These are phyloP conservation scores for Musa itinerans DNA, from an alignment of 176 grass and related monocot genomes.

Conservation along the genomic window DNA sequence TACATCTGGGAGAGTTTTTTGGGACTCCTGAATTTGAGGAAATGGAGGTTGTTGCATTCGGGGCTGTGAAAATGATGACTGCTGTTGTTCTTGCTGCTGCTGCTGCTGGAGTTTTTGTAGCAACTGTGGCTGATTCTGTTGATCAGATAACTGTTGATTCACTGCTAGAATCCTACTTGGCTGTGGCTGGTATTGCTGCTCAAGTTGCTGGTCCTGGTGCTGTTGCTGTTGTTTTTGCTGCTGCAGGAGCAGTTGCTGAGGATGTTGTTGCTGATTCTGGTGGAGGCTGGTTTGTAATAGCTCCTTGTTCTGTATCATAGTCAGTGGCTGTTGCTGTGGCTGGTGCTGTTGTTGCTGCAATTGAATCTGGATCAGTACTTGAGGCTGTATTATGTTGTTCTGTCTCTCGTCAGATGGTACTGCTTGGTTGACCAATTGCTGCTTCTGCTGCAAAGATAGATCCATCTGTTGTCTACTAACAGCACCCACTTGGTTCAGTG, in stretches of 20 bases:
- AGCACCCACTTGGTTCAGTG: slow-evolving; percentile 37
- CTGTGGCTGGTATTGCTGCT: slow-evolving; percentile 14
- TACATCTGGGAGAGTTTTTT: slow-evolving; percentile 57
- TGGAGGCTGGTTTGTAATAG: not conserved
- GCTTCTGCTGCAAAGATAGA: slow-evolving; percentile 31
- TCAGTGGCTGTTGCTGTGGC: too few relatives aligned
- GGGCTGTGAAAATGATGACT: slow-evolving; percentile 33
- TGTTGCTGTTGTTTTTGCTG: not conserved
- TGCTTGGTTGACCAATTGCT: slow-evolving; percentile 30
- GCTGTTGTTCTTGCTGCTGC: slow-evolving; percentile 18
- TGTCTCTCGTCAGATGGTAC: slow-evolving; percentile 28
- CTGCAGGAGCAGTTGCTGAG: not conserved
- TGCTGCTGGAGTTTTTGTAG: slow-evolving; percentile 72
- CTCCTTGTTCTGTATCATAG: not conserved
- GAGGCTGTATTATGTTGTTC: slow-evolving; percentile 30
- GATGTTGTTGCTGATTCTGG: not conserved
- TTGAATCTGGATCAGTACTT: slow-evolving; percentile 28
- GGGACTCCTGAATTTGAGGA: slow-evolving; percentile 56
- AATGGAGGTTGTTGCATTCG: slow-evolving; percentile 33
- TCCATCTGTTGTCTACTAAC: slow-evolving; percentile 30
- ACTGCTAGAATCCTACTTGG: not conserved
- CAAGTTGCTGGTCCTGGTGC: slow-evolving; percentile 41
- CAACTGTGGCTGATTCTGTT: slow-evolving; percentile 61
- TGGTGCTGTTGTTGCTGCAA: slow-evolving; percentile 31
- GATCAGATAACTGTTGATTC: slow-evolving; percentile 47